Percentiles rank a stretch among this genome's conserved stretches.
Conservation (phyloP, 1,284 basidiomycete species). For the Fomitopsis schrenkii region DNA sequence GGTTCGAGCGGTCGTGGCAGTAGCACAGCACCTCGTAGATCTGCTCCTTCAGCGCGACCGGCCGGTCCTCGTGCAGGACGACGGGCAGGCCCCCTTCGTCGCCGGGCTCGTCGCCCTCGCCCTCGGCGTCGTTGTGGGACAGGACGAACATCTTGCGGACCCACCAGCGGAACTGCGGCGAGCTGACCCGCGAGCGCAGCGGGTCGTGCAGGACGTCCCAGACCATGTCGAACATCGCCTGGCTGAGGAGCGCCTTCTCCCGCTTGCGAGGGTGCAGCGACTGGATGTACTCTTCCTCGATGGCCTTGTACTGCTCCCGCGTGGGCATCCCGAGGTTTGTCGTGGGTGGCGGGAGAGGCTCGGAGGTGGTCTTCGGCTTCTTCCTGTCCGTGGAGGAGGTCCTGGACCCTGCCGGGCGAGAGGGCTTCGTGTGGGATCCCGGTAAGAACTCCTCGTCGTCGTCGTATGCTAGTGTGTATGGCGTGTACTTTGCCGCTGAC, state of each 20-base stretch:
- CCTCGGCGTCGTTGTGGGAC: slow-evolving; percentile 28
- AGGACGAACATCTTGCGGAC: slow-evolving; percentile 74
- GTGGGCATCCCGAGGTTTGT: slow-evolving; percentile 22
- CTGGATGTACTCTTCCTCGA: slow-evolving; percentile 52
- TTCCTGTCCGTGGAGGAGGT: not conserved
- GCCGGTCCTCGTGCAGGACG: slow-evolving; percentile 62
- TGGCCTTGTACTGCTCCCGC: slow-evolving; percentile 44
- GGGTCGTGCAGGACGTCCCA: slow-evolving; percentile 52
- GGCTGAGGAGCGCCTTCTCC: slow-evolving; percentile 67
- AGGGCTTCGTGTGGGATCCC: not conserved
- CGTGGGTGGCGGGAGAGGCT: not conserved
- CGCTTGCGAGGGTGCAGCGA: slow-evolving; percentile 54
- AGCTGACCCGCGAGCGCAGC: slow-evolving; percentile 12
- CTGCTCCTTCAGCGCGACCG: slow-evolving; percentile 71
- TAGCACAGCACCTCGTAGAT: slow-evolving; percentile 73
- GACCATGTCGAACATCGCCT: slow-evolving; percentile 63
- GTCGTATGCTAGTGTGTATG: not conserved
- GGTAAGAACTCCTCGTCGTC: not conserved
- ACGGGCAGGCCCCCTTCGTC: slow-evolving; percentile 27
- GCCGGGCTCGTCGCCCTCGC: not conserved
- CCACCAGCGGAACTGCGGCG: slow-evolving; percentile 66
- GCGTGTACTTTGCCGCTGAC: not conserved
- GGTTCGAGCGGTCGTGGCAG: slow-evolving; percentile 61
- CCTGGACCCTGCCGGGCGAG: not conserved
- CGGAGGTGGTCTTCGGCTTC: slow-evolving; percentile 1